These are phyloP conservation scores for Psilocybe cyanescens DNA, from an alignment of 768 basidiomycete species.

Conservation along the genomic window DNA sequence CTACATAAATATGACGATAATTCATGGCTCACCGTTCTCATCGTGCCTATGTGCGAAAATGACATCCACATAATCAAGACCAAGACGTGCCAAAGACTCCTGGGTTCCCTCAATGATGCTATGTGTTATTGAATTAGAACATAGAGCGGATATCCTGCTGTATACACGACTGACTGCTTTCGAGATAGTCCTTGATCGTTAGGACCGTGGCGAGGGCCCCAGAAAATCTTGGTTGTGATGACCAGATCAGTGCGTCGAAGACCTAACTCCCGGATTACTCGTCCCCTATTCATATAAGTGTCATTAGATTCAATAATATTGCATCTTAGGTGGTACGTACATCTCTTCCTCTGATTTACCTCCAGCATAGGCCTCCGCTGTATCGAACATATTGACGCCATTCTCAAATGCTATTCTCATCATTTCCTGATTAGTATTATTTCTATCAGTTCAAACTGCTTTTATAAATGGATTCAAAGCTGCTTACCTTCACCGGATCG, in stretches of 20 bases:
- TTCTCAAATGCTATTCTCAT: constrained; percentile 73
- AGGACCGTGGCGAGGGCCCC: constrained; percentile 60
- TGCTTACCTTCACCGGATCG: constrained; percentile 64
- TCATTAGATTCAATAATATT: not conserved
- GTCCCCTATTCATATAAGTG: constrained; percentile 43
- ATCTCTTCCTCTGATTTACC: constrained; percentile 77
- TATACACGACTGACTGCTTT: constrained; percentile 46
- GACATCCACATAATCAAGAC: constrained; percentile 72
- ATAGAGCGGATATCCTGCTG: not conserved
- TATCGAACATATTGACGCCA: constrained; percentile 76
- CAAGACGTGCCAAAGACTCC: constrained; percentile 63
- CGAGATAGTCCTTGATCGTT: constrained; percentile 59
- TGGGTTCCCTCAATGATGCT: constrained; percentile 75
- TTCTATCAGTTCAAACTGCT: too few relatives aligned
- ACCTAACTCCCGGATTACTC: constrained; percentile 74
- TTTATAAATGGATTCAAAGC: not conserved
- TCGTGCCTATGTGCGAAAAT: constrained; percentile 71
- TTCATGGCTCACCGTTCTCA: constrained; percentile 41
- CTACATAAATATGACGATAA: not conserved
- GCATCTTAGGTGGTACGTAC: constrained; percentile 31
- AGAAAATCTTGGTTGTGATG: constrained; percentile 77
- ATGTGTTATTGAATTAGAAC: not conserved
- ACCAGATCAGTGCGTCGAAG: constrained; percentile 67
- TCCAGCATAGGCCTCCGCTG: constrained; percentile 61
- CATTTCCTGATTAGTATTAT: constrained; percentile 51